Evolutionary conservation across 129 eudicot species (phyloP).

Genomic region (Smallanthus sonchifolius): DNA sequence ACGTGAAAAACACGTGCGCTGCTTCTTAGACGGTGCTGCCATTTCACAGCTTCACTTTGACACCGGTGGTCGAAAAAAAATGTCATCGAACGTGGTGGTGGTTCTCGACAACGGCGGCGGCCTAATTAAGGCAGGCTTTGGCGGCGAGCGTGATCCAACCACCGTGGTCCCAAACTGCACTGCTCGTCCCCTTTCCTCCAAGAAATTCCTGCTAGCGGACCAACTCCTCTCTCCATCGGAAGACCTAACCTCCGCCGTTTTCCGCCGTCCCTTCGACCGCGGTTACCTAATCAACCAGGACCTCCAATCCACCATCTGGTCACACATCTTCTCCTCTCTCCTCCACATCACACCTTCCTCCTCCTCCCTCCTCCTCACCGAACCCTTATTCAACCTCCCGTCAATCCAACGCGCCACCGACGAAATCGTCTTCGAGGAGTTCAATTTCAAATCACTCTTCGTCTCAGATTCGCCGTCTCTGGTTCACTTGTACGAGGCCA

Average conservation of each 20-base stretch:
- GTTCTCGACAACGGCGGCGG: slow-evolving; percentile 99
- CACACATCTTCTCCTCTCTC: slow-evolving; percentile 67
- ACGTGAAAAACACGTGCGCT: slow-evolving; percentile 13
- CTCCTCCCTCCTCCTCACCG: slow-evolving; percentile 67
- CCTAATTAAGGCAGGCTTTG: slow-evolving; percentile 72
- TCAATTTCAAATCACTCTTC: slow-evolving; percentile 46
- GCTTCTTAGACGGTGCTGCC: background rate
- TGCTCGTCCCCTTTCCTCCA: slow-evolving; percentile 66
- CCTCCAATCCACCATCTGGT: slow-evolving; percentile 82
- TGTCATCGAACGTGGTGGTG: slow-evolving; percentile 59
- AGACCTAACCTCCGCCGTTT: slow-evolving; percentile 90
- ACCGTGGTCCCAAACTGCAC: slow-evolving; percentile 80
- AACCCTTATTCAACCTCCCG: slow-evolving; percentile 78
- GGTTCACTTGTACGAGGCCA: slow-evolving; percentile 82
- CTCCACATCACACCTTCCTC: slow-evolving; percentile 49
- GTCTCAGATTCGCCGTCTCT: slow-evolving; percentile 67
- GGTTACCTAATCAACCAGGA: slow-evolving; percentile 86
- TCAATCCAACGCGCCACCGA: slow-evolving; percentile 52
- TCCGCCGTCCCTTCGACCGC: slow-evolving; percentile 98
- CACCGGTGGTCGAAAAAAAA: background rate
- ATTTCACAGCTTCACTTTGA: background rate
- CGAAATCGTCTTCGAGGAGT: slow-evolving; percentile 81
- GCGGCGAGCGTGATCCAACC: slow-evolving; percentile 83
- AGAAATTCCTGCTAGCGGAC: slow-evolving; percentile 60
- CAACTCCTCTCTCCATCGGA: slow-evolving; percentile 53